Evolutionary conservation across 1,284 basidiomycete genomes (phyloP).

Genomic region (Exobasidium rhododendri): DNA sequence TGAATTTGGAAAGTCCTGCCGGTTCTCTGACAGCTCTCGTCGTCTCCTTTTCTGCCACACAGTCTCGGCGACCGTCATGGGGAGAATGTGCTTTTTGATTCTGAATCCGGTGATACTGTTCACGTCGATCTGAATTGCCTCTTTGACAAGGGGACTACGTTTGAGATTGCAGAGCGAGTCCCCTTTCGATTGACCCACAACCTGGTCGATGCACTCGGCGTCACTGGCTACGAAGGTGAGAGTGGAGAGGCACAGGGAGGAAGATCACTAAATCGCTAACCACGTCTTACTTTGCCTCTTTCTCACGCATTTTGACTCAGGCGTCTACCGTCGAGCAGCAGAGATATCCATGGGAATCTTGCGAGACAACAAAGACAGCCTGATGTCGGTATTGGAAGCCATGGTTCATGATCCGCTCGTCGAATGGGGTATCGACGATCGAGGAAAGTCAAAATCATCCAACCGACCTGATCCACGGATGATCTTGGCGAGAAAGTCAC

Average conservation of each 20-base stretch:
- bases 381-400: constrained; percentile 94
- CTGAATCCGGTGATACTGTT: constrained; percentile 81
- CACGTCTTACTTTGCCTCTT: neutral
- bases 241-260: too few species aligned
- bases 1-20: neutral
- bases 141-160: constrained; percentile 83
- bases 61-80: constrained; percentile 89
- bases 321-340: constrained; percentile 85
- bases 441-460: constrained; percentile 21
- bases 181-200: constrained; percentile 96
- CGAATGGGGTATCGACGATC: constrained; percentile 76
- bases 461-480: constrained; percentile 34
- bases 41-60: neutral
- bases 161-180: constrained; percentile 87
- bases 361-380: constrained; percentile 83
- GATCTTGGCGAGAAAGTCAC: constrained; percentile 42
- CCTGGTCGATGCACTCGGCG: constrained; percentile 84
- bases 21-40: neutral
- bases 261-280: neutral
- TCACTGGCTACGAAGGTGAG: constrained; percentile 79
- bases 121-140: constrained; percentile 99
- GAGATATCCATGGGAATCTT: constrained; percentile 87
- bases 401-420: constrained; percentile 97
- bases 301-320: constrained; percentile 55
- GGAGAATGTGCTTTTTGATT: constrained; percentile 94